Conservation (phyloP, 371 early-diverging fungal genomes). For the Saksenaea oblongispora region DNA sequence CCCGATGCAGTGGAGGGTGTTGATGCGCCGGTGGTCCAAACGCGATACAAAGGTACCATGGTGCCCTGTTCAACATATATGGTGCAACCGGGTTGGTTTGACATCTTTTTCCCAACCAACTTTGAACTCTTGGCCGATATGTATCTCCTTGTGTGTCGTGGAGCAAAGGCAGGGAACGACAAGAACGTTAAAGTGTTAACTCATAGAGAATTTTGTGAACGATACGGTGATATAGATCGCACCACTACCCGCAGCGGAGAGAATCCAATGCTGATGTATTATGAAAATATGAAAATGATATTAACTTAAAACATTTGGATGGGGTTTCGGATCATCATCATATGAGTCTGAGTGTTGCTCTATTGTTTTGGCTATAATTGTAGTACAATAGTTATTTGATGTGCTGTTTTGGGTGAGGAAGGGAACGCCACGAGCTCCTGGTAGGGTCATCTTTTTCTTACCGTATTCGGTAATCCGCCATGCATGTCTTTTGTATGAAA, state of each 20-base stretch:
- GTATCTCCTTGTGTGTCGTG: conserved; percentile 70
- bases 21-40: conserved; percentile 95
- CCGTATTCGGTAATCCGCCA: neutral
- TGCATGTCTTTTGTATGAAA: neutral
- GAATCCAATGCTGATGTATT: conserved; percentile 92
- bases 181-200: conserved; percentile 64
- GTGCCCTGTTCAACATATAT: conserved; percentile 93
- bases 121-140: conserved; percentile 83
- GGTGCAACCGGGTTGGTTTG: conserved; percentile 97
- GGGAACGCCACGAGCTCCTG: neutral
- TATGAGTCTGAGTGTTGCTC: neutral
- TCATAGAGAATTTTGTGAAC: conserved; percentile 78
- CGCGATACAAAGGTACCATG: conserved; percentile 85
- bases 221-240: conserved; percentile 75
- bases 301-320: conserved; percentile 31
- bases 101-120: conserved; percentile 97
- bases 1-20: conserved; percentile 82
- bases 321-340: neutral
- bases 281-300: conserved; percentile 89
- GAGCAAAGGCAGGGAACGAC: conserved; percentile 40
- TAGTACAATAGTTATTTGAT: neutral
- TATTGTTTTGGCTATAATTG: neutral
- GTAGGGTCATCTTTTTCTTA: neutral
- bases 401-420: neutral
- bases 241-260: conserved; percentile 87